Conservation (phyloP, 306 rosid species). For the Leucaena leucocephala region DNA sequence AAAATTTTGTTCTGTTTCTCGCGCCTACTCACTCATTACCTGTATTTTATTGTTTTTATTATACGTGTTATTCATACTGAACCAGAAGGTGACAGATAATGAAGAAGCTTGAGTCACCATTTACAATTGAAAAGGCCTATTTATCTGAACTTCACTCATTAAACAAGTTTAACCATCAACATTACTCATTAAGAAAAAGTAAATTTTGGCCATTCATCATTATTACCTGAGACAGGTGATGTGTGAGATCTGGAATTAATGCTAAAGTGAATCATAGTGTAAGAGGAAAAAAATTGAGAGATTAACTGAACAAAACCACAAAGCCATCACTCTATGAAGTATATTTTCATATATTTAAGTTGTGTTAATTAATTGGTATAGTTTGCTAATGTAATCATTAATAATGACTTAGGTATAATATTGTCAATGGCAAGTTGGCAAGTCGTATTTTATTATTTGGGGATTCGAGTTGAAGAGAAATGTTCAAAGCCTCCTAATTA, state of each 20-base stretch:
- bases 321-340: conserved; percentile 30
- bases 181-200: conserved; percentile 4
- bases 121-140: neutral
- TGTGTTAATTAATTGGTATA: conserved; percentile 31
- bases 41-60: conserved; percentile 21
- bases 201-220: conserved; percentile 23
- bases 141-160: neutral
- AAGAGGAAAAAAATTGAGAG: conserved; percentile 29
- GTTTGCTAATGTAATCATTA: neutral
- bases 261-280: conserved; percentile 16
- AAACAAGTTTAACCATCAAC: conserved; percentile 41
- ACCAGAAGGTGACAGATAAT: conserved; percentile 44
- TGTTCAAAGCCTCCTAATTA: neutral
- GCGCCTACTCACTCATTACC: neutral
- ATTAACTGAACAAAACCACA: conserved; percentile 38
- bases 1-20: conserved; percentile 49
- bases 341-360: conserved; percentile 30
- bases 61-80: conserved; percentile 34
- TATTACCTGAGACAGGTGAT: conserved; percentile 39
- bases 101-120: conserved; percentile 28
- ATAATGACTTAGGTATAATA: neutral
- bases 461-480: neutral
- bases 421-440: neutral
- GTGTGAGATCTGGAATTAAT: conserved; percentile 43
- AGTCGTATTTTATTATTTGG: neutral